These are phyloP conservation scores for Malassezia brasiliensis DNA, from an alignment of 1,284 basidiomycete species.

Conservation along the genomic window DNA sequence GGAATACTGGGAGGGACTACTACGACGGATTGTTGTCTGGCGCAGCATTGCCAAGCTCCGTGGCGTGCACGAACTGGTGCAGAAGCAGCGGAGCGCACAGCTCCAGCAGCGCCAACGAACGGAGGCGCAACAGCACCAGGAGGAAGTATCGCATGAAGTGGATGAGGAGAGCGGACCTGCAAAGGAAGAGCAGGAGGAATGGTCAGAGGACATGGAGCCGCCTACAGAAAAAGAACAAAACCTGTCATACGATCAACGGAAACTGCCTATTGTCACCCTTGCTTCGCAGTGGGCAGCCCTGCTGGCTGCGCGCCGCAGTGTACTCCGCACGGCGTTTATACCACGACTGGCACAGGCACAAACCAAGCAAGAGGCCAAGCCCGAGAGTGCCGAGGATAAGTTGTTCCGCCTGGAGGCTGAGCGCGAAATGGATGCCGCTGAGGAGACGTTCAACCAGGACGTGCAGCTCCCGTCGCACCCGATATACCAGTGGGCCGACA, in stretches of 20 bases:
- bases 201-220: conserved; percentile 35
- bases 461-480: conserved; percentile 61
- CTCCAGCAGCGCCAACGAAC: conserved; percentile 87
- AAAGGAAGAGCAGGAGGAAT: conserved; percentile 2
- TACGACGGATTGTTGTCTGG: conserved; percentile 90
- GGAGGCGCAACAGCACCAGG: conserved; percentile 81
- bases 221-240: conserved; percentile 16
- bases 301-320: conserved; percentile 23
- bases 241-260: conserved; percentile 29
- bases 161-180: conserved; percentile 5
- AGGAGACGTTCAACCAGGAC: conserved; percentile 83
- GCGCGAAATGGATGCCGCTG: conserved; percentile 84
- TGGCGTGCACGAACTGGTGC: conserved; percentile 83
- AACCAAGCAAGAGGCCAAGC: conserved; percentile 1
- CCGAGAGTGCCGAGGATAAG: conserved; percentile 19
- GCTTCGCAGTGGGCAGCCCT: conserved; percentile 23
- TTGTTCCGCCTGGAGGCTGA: conserved; percentile 51
- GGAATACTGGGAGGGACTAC: conserved; percentile 91
- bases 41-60: conserved; percentile 94
- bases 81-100: conserved; percentile 88
- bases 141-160: conserved; percentile 66
- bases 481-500: conserved; percentile 91
- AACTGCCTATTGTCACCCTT: conserved; percentile 20
- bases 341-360: conserved; percentile 16
- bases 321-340: conserved; percentile 26